Percentiles rank a stretch among this genome's conserved stretches.
Evolutionary conservation across 257 asterid genomes (phyloP).

Genomic region (Fraxinus excelsior): DNA sequence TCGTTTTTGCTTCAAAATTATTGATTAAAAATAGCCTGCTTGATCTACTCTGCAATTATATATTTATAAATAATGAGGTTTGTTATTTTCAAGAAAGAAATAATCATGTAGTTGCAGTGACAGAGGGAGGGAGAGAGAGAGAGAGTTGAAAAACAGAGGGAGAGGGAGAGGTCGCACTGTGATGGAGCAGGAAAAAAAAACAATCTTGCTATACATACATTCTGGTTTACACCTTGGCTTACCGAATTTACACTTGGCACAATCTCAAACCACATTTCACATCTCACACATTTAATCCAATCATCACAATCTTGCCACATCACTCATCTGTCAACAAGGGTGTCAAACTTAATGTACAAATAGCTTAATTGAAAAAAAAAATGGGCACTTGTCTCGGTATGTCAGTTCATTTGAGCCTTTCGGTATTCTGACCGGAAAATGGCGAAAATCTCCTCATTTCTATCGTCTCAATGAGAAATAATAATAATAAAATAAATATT

Average conservation of each 20-base stretch:
- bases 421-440: constrained; percentile 15
- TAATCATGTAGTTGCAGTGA: background rate
- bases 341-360: no score
- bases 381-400: constrained; percentile 45
- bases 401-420: constrained; percentile 16
- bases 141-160: background rate
- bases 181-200: constrained; percentile 59
- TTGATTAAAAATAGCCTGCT: background rate
- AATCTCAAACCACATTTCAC: no score
- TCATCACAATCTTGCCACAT: no score
- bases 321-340: no score
- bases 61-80: constrained; percentile 21
- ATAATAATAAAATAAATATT: no score
- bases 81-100: constrained; percentile 23
- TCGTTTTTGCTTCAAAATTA: constrained; percentile 47
- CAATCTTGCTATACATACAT: no score
- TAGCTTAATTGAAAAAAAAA: no score
- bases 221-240: no score
- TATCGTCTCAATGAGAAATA: no score
- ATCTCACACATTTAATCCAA: no score
- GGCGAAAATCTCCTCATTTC: constrained; percentile 22
- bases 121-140: no score
- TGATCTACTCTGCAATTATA: constrained; percentile 16
- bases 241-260: no score
- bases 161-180: constrained; percentile 34